These are phyloP conservation scores for Puccinia novopanici DNA, from an alignment of 1,284 basidiomycete species.

Conservation along the genomic window DNA sequence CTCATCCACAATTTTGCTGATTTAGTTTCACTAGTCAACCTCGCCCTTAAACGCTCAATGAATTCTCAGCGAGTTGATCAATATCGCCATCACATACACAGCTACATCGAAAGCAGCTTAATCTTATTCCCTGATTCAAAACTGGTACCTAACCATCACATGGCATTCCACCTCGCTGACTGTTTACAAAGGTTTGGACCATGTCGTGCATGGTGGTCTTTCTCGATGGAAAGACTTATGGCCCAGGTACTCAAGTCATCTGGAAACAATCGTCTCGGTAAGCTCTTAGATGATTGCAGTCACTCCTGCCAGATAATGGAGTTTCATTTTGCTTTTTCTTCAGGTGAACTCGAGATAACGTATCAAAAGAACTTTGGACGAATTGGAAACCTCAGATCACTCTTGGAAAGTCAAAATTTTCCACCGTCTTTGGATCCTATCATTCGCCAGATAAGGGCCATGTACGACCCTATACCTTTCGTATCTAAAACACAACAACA, in stretches of 20 bases:
- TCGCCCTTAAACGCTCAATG: constrained; percentile 16
- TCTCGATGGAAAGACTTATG: constrained; percentile 22
- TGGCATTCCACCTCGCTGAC: constrained; percentile 27
- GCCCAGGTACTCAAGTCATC: background rate
- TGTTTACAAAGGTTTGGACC: constrained; percentile 31
- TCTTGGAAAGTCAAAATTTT: background rate
- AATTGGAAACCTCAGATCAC: background rate
- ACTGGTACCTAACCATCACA: constrained; percentile 34
- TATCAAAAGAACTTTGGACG: background rate
- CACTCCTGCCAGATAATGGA: background rate
- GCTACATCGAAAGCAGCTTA: background rate
- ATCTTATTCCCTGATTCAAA: background rate
- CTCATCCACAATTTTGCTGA: constrained; percentile 30
- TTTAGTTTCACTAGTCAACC: constrained; percentile 11
- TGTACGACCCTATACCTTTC: background rate
- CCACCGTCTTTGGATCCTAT: background rate
- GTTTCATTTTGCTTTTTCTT: too few relatives aligned
- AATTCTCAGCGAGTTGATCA: background rate
- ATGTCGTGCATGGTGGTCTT: constrained; percentile 17
- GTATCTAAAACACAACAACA: background rate
- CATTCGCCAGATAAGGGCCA: background rate
- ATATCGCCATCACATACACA: background rate
- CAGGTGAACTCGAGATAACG: background rate
- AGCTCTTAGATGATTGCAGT: background rate
- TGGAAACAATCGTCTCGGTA: background rate